These are phyloP conservation scores for Boletus reticuloceps DNA, from an alignment of 768 basidiomycete species.

Conservation along the genomic window DNA sequence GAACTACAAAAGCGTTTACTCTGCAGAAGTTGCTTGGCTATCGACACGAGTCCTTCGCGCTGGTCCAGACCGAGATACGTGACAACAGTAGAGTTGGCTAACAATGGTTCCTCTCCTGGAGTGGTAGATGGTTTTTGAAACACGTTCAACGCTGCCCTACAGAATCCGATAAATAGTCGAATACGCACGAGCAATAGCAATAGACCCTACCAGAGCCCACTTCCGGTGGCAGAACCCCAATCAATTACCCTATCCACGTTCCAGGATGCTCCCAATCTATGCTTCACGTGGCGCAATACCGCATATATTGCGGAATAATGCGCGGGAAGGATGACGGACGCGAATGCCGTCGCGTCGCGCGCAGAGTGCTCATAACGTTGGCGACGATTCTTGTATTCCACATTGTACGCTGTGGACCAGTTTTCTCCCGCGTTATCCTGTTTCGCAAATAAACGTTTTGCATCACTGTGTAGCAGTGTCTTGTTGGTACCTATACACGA, in stretches of 20 bases:
- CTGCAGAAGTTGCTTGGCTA: slow-evolving; percentile 62
- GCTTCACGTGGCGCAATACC: slow-evolving; percentile 68
- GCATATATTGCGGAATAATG: slow-evolving; percentile 79
- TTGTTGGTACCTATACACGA: slow-evolving; percentile 56
- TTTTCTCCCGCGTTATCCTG: slow-evolving; percentile 27
- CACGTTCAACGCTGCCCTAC: slow-evolving; percentile 63
- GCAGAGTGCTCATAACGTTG: slow-evolving; percentile 59
- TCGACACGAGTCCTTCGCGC: slow-evolving; percentile 63
- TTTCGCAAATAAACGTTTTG: slow-evolving; percentile 63
- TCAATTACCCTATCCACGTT: slow-evolving; percentile 64
- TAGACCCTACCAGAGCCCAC: slow-evolving; percentile 70
- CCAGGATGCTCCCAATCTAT: slow-evolving; percentile 63
- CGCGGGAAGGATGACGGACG: slow-evolving; percentile 79
- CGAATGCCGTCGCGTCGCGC: slow-evolving; percentile 82
- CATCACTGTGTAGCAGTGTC: slow-evolving; percentile 62
- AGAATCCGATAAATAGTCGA: slow-evolving; percentile 11
- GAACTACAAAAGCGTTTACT: slow-evolving; percentile 37
- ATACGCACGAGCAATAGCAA: neutral
- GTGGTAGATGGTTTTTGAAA: slow-evolving; percentile 47
- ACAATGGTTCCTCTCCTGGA: slow-evolving; percentile 32
- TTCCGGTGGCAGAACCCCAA: slow-evolving; percentile 83
- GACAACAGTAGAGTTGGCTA: slow-evolving; percentile 50
- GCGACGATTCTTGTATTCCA: slow-evolving; percentile 55
- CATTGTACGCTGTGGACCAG: slow-evolving; percentile 59
- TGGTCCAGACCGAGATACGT: slow-evolving; percentile 78